Base-by-base conservation (phyloP, 805 yeast genomes). In the Schwanniomyces yamadae region DNA sequence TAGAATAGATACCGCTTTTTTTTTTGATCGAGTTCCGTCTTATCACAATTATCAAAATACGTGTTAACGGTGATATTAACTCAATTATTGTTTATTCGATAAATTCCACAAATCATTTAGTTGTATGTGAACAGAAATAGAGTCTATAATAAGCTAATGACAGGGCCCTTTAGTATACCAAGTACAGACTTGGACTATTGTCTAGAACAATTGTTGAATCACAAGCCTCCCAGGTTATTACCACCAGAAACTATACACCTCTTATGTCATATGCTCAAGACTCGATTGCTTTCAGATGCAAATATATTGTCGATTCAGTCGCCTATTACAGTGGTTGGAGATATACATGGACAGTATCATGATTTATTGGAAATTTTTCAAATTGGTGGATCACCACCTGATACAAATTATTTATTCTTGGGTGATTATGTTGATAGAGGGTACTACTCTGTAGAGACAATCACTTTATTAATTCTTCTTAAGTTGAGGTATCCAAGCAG, bases 401-500 rank as follows among this genome's bases (percentile, higher is more conserved):
- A 84, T 52, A 93, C 98, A 2, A 93, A 91, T 61, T 93, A 93
- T 57, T 61, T 93, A 27, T 93, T 93, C 55, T 60, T 93, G 13
- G 99, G 98, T 2, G 99, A 93, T 59, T 93, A 93, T 49, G 99
- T 93, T 14, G 99, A 93, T 59, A 69, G 99, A 35, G 99, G 99
- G 0, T 78, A 87, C 59, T 95, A 89, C 57, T 82, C 93, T 20
- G 86, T 93, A 12, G 99, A 93, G 54, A 93, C 99, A 1, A 91
- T 95, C 29, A 75, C 91, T 23, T 65, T 93, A 28, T 67, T 93
- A 33, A 77, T 93, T 3, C 83, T 89, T 29, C 64, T 93, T 45
- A 91, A 90, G 57, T 71, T 95, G 40, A 73, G 97, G 48, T 90
- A 87, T 56, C 99, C 99, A 0, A 71, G 74, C 18, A 68, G 99